Base-by-base conservation (phyloP, 257 asterid species). In the Solanum appendiculatum region DNA sequence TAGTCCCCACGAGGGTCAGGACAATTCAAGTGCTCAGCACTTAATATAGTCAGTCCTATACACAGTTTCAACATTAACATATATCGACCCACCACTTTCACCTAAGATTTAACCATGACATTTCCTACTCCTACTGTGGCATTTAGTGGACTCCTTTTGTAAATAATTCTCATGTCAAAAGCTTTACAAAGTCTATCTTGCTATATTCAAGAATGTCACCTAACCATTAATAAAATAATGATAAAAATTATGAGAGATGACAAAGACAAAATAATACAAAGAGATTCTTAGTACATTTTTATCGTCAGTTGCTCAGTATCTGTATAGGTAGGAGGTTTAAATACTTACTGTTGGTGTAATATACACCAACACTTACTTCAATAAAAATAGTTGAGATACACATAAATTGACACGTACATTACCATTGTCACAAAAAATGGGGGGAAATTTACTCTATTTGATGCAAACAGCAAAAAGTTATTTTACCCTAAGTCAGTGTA, bases 1-100 rank as follows among this genome's bases (percentile, higher is more conserved):
- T 1, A 3, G 1, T 39, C 37, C 9, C 31, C 68, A 23, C 68
- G 14, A 23, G 21, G 31, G 34, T 39, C 83, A 75, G 58, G 34
- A n/a, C 58, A 75, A 75, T 75, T 73, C 37, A 77, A 42, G 15
- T 25, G 36, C 60, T 78, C 84, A 42, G 83, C 31, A 40, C n/a
- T 34, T 2, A 13, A 60, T n/a, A 31, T 16, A 4, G 42, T 31
- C 31, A 73, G 81, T 34, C 7, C 81, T 42, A 21, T 6, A 77
- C 25, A 42, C 84, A 2, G 10, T 27, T 25, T 44, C 39, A 78
- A 27, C 40, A 78, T 44, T 78, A 78, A 44, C 6, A 78, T 78
- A 25, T 9, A 8, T 78, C 39, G 36, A 42, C 21, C 60, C 33
- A 7, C 83, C 36, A 13, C 36, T 75, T 69, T n/a, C 36, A 75